Base-by-base conservation (phyloP, 768 basidiomycete genomes). In the Xerocomellus intermedius region DNA sequence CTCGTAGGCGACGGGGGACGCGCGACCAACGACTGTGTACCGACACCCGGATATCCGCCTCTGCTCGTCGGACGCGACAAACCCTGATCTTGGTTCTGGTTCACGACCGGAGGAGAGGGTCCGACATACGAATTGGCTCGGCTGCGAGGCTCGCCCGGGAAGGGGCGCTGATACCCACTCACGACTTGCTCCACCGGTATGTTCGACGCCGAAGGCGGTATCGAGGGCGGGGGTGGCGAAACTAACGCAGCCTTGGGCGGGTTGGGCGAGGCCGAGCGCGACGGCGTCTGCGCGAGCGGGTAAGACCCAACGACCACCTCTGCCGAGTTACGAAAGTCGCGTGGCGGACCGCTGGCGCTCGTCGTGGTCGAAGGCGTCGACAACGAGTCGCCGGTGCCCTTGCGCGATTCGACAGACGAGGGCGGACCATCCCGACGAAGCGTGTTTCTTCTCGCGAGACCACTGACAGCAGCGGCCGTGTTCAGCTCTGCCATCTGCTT, bases 121-220 rank as follows among this genome's bases (percentile, higher is more conserved):
- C 74, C 74, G 19, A 68, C 62, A 46, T 68, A 73, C 62, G 81
- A 87, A 59, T 77, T 81, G 48, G 77, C 76, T 42, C 82, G 74
- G 64, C 82, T 84, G 24, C 82, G 74, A 8, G 79, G 76, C 68
- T 97, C 95, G 4, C 93, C 94, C 8, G 94, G 95, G 67, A 98
- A 81, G 1, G 87, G 82, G 64, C 94, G 92, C 26, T 86, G 82
- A 65, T 98, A 98, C 59, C 84, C 80, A 1, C 77, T 76, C 16
- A 93, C 71, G 8, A 93, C 85, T n/a, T 84, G 82, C 52, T 89
- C 85, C 17, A 92, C 83, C 0, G 82, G 77, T n/a, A 84, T 79
- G 38, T 77, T 68, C 1, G 78, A 78, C 8, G 77, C 57, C 3
- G 78, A 72, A 32, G 75, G 73, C 7, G 71, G 50, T 5, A 55